A percentile compares a stretch with the other conserved stretches of the same genome.
phyloP scores from a whole-genome alignment of 2,329 filamentous ascomycete species.

The Lasiodiplodia sp. region DNA sequence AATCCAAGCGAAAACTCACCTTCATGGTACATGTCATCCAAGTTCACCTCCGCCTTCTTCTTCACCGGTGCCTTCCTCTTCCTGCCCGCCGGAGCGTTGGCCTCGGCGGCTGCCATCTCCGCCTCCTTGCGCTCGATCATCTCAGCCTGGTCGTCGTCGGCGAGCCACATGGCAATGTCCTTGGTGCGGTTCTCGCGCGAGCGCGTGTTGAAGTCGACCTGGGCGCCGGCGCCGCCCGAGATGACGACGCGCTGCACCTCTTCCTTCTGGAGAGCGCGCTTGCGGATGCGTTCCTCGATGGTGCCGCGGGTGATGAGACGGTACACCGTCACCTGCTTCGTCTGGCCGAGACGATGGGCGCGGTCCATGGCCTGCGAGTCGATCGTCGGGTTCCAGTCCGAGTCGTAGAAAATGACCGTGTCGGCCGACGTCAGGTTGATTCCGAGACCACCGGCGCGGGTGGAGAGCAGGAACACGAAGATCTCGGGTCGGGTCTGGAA shows the following conservation, averaged over 20 bases:
- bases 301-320: constrained; percentile 95
- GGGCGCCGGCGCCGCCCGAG: constrained; percentile 79
- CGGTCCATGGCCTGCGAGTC: constrained; percentile 99
- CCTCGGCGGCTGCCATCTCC: constrained; percentile 75
- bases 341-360: constrained; percentile 96
- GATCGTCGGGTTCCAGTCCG: constrained; percentile 98
- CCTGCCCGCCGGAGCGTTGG: constrained; percentile 48
- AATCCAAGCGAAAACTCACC: constrained; percentile 65
- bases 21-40: constrained; percentile 99
- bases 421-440: constrained; percentile 97
- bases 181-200: constrained; percentile 91
- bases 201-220: constrained; percentile 96
- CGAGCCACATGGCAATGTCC: constrained; percentile 98
- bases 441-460: constrained; percentile 94
- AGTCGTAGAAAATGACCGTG: constrained; percentile 99
- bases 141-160: constrained; percentile 94
- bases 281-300: constrained; percentile 97
- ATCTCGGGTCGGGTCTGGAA: constrained; percentile 96
- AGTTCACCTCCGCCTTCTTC: constrained; percentile 66
- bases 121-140: constrained; percentile 92
- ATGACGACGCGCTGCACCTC: constrained; percentile 98
- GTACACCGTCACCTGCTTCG: constrained; percentile 94
- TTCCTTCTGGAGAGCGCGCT: constrained; percentile 96
- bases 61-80: constrained; percentile 64
- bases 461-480: constrained; percentile 96